phyloP scores from a whole-genome alignment of 1,139 yeast species.

The Protomyces pachydermus region DNA sequence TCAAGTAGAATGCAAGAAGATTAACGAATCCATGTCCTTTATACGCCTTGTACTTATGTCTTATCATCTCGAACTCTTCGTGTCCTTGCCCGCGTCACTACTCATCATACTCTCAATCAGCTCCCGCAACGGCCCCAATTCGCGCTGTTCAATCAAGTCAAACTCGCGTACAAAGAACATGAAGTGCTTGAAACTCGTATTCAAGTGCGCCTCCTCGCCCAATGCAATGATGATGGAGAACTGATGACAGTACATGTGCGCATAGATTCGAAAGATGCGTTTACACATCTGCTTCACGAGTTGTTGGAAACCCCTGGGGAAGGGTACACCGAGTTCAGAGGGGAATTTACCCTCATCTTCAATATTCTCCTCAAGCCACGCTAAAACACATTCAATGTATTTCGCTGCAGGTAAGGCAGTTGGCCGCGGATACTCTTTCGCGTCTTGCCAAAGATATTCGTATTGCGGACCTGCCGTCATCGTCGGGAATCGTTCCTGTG shows the following conservation, averaged over 20 bases:
- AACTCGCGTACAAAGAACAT: constrained; percentile 84
- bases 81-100: not conserved
- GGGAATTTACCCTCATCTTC: constrained; percentile 92
- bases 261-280: constrained; percentile 89
- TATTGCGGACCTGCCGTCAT: constrained; percentile 47
- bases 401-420: constrained; percentile 87
- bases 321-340: constrained; percentile 75
- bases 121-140: constrained; percentile 88
- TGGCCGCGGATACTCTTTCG: constrained; percentile 49
- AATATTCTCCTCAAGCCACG: constrained; percentile 84
- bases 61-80: no score
- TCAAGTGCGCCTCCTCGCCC: constrained; percentile 86
- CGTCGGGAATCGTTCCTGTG: constrained; percentile 84
- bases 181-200: constrained; percentile 91
- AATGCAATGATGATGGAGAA: constrained; percentile 89
- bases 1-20: constrained; percentile 36
- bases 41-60: no score
- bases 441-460: constrained; percentile 92
- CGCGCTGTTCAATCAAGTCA: constrained; percentile 64
- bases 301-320: constrained; percentile 49
- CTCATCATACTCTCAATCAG: constrained; percentile 62
- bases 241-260: constrained; percentile 96
- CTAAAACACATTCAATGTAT: constrained; percentile 86
- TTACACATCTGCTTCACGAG: constrained; percentile 81
- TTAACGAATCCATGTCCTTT: no score